Conservation (phyloP, 108 stramenopile genomes). For the Nitzschia putrida region DNA sequence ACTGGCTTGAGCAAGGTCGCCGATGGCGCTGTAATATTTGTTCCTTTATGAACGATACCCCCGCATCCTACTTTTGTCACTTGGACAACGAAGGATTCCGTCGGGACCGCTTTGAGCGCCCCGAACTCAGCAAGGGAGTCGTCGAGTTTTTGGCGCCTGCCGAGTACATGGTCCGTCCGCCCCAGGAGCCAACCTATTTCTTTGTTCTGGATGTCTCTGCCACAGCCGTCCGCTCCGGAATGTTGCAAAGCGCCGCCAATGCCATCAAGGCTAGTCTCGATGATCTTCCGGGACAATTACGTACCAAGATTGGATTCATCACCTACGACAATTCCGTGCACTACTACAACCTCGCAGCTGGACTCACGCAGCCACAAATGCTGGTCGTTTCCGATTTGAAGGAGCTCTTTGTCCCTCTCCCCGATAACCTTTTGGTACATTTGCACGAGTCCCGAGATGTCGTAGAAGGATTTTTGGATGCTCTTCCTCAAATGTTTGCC, state of each 20-base stretch:
- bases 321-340: conserved; percentile 95
- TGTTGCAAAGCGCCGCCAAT: conserved; percentile 76
- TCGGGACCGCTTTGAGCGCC: conserved; percentile 85
- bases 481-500: conserved; percentile 91
- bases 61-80: conserved; percentile 94
- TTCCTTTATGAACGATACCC: conserved; percentile 89
- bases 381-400: conserved; percentile 92
- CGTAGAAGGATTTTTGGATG: conserved; percentile 91
- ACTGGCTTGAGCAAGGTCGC: conserved; percentile 95
- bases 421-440: conserved; percentile 96
- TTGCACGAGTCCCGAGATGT: conserved; percentile 83
- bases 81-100: conserved; percentile 90
- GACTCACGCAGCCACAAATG: conserved; percentile 88
- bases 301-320: conserved; percentile 92
- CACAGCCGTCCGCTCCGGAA: conserved; percentile 83
- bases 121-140: conserved; percentile 86
- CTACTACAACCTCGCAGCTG: conserved; percentile 92
- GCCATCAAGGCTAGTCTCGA: conserved; percentile 88
- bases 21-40: conserved; percentile 99
- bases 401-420: conserved; percentile 93
- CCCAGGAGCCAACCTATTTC: conserved; percentile 95
- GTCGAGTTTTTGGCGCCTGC: conserved; percentile 93
- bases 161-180: conserved; percentile 99
- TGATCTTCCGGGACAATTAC: conserved; percentile 81
- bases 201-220: conserved; percentile 96